A percentile compares a stretch with the other conserved stretches of the same genome.
phyloP scores from a whole-genome alignment of 352 stramenopile genomes.

The Globisporangium parvum region DNA sequence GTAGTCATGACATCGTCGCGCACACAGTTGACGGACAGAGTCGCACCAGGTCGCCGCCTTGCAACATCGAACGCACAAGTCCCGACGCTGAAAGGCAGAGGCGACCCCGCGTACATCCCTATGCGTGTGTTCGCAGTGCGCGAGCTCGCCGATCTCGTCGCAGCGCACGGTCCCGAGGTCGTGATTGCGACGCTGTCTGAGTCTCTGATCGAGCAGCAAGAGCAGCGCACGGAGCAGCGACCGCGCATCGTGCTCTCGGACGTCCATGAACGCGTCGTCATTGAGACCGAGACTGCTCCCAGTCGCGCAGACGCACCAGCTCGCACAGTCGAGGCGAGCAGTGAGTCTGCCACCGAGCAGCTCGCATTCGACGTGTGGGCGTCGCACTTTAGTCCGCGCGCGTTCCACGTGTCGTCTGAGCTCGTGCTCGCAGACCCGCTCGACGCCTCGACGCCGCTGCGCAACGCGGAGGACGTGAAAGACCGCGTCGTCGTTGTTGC shows the following conservation, averaged over 20 bases:
- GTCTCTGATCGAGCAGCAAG: not conserved
- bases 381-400: constrained; percentile 53
- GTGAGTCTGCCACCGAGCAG: constrained; percentile 2
- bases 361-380: constrained; percentile 50
- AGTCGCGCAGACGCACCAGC: not conserved
- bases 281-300: not conserved
- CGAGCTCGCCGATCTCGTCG: constrained; percentile 6
- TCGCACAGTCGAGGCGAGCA: not conserved
- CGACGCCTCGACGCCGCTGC: constrained; percentile 42
- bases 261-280: constrained; percentile 31
- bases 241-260: constrained; percentile 56
- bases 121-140: constrained; percentile 17
- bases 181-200: constrained; percentile 4
- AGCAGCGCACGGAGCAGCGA: not conserved
- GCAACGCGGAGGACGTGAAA: constrained; percentile 39
- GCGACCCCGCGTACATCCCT: constrained; percentile 34
- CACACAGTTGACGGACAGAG: not conserved
- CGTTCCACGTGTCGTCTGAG: constrained; percentile 66
- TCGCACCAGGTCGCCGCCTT: constrained; percentile 1
- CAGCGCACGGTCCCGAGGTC: not conserved
- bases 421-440: constrained; percentile 56
- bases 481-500: constrained; percentile 36
- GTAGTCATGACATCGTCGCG: constrained; percentile 10
- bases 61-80: constrained; percentile 11
- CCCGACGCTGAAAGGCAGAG: constrained; percentile 39